Evolutionary conservation across 192 early-diverging fungal species (phyloP).

Genomic region (Linnemannia hyalina): DNA sequence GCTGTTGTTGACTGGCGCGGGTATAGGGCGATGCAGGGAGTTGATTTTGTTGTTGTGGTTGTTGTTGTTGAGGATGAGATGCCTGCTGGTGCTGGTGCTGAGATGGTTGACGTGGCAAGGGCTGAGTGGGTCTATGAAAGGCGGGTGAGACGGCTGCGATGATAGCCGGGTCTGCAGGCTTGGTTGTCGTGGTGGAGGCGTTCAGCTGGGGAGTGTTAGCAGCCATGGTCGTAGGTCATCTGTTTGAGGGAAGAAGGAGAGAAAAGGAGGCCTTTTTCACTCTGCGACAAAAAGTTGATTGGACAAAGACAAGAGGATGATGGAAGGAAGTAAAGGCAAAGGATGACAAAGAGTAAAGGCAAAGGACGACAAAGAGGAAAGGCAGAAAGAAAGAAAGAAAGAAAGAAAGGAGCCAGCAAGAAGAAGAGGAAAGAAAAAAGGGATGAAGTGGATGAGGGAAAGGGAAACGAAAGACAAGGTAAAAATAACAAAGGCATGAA

Average conservation of each 20-base stretch:
- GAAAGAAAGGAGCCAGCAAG: not conserved
- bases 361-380: not conserved
- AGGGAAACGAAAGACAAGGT: not conserved
- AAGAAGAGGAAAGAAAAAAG: not conserved
- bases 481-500: not conserved
- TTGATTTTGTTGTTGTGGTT: not conserved
- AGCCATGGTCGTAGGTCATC: not conserved
- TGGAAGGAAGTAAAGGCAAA: not conserved
- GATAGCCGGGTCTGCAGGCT: conserved; percentile 7
- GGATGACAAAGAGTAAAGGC: not conserved
- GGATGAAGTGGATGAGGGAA: not conserved
- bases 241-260: not conserved
- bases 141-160: conserved; percentile 23
- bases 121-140: conserved; percentile 10
- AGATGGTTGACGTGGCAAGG: conserved; percentile 8
- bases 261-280: not conserved
- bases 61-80: conserved; percentile 1
- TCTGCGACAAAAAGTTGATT: not conserved
- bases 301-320: not conserved
- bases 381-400: not conserved
- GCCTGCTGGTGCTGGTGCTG: conserved; percentile 10
- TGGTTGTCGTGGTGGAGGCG: not conserved
- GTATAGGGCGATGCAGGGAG: conserved; percentile 23
- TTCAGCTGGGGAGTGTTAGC: not conserved
- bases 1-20: conserved; percentile 12